Evolutionary conservation across 148 eudicot species (phyloP), one percentile per base, ranked within the genome.

Genomic region (Vaccinium myrtillus): DNA sequence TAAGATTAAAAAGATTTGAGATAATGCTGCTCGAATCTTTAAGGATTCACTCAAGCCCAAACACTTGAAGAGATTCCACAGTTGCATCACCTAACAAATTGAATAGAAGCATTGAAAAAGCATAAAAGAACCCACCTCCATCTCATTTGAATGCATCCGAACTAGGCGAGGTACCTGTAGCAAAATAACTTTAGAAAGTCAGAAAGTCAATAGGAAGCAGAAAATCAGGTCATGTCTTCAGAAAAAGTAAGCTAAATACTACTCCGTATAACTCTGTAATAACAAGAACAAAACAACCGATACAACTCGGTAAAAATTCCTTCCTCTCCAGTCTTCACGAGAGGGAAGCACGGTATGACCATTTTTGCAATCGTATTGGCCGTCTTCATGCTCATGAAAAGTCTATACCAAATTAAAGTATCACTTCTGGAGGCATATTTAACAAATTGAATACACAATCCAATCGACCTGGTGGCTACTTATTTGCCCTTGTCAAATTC

Each of bases 61-160:
- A 8, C 18, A 78, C 49, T 15, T 5, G 7, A 27, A 79, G 48
- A 70, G n/a, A 61, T 43, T 56, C 67, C 4, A 63, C 39, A 23
- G 27, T 46, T 12, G 32, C 75, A 81, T 23, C 5, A 69, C 49
- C 58, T 25, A 25, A 58, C 13, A 48, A 82, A 39, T 51, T 43
- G 51, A 53, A 77, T 82, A 39, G 73, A 25, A 67, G 73, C 73
- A 63, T n/a, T 63, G 70, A n/a, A 63, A 63, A 63, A 23, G 36
- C 11, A 50, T 46, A 58, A 65, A 81, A 58, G 63, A 58, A 81
- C 92, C 77, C 78, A 96, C 99, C 99, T 96, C 99, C 98, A 96
- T 91, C 81, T 95, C 98, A 88, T 90, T 83, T 75, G 99, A 93
- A 94, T 96, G 98, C 98, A 96, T 92, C 83, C 99, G 94, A 61